Base-by-base conservation (phyloP, 306 rosid genomes). In the Cyclanthera cordifolia region DNA sequence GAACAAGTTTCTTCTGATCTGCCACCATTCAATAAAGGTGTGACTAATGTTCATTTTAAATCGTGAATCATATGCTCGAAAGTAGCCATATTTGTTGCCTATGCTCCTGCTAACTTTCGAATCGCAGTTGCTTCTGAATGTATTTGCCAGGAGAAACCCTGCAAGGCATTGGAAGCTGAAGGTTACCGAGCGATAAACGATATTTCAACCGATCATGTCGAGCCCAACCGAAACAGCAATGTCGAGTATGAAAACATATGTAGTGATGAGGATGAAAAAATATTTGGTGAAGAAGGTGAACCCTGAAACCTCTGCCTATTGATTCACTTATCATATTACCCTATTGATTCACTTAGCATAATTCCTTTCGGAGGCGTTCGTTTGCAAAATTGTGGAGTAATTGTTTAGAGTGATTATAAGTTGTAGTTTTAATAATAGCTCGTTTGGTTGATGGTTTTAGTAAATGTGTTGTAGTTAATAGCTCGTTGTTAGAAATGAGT, bases 281-380 rank as follows among this genome's bases (percentile, higher is more conserved):
- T 86, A 32, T 32, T 32, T 32, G 76, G 84, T 8, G 85, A 87
- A 61, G 75, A 83, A 84, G 92, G 95, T 75, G 58, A 75, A 41
- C 66, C 66, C 45, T 58, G 45, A 16, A 59, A 32, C 67, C 47
- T 59, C 32, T 32, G 55, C 50, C 50, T 39, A 15, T 58, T 58
- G 46, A 58, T n/a, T 16, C 14, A 58, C 25, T 59, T 32, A 14
- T n/a, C 20, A 28, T 30, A 16, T n/a, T 59, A 34, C 16, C 16
- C 47, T 34, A 15, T 58, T 58, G 46, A 58, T n/a, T 16, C 14
- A 58, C 25, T 59, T 32, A 14, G 8, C 20, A 28, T 30, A 16
- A 57, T 5, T 16, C 15, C 65, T 28, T 54, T n/a, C n/a, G n/a
- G n/a, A n/a, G n/a, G n/a, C n/a, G n/a, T n/a, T n/a, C n/a, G n/a